phyloP scores from a whole-genome alignment of 352 stramenopile genomes.

The Aphanomyces astaci region DNA sequence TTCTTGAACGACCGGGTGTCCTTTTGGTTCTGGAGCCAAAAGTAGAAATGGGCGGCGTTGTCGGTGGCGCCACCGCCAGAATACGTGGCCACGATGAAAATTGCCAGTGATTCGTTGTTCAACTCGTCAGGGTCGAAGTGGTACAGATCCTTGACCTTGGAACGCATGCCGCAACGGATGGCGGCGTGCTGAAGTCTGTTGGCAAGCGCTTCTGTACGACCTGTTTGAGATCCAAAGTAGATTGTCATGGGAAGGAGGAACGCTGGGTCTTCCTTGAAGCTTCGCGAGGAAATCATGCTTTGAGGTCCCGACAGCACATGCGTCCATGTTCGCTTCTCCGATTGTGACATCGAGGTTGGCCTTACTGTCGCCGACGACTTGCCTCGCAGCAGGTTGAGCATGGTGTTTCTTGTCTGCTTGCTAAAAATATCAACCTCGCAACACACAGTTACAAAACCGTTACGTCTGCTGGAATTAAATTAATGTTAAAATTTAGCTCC shows the following conservation, averaged over 20 bases:
- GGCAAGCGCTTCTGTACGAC: constrained; percentile 14
- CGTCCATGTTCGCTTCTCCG: neutral
- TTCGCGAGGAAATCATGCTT: neutral
- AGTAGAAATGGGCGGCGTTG: constrained; percentile 22
- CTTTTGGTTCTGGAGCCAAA: constrained; percentile 8
- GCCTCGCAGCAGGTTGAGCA: constrained; percentile 15
- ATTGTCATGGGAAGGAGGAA: neutral
- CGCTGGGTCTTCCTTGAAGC: neutral
- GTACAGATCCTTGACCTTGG: constrained; percentile 8
- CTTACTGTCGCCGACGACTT: neutral
- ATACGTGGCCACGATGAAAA: constrained; percentile 20
- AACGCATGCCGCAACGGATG: neutral
- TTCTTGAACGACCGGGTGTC: neutral
- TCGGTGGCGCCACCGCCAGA: constrained; percentile 9
- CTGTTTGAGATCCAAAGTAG: constrained; percentile 24
- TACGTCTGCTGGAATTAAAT: no score
- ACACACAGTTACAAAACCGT: neutral
- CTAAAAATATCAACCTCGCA: no score
- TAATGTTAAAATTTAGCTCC: no score
- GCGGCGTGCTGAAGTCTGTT: constrained; percentile 6
- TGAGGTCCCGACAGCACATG: neutral
- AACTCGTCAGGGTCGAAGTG: constrained; percentile 17
- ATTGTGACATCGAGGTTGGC: neutral
- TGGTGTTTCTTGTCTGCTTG: neutral
- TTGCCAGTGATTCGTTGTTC: neutral